Evolutionary conservation across 352 stramenopile species (phyloP), one percentile per base, ranked within the genome.

Genomic region (Peronosclerospora sorghi): DNA sequence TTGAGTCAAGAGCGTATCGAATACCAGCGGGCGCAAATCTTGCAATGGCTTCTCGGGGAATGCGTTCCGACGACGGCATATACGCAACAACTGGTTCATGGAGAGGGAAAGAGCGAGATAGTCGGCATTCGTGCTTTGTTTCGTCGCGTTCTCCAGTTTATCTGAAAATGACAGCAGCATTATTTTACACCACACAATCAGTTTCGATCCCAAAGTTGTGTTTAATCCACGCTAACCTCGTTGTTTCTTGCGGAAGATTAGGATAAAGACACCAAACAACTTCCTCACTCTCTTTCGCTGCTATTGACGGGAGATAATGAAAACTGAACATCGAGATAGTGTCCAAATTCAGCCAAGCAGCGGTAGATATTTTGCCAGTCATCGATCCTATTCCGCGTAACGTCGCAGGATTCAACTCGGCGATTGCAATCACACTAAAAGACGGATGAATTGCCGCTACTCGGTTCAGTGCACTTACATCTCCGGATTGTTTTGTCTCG

Each of bases 381-480:
- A 65, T 48, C 1, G 51, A 35, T 10, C 46, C 45, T 0, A 54
- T 45, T 14, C 48, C 55, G 26, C 68, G 71, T 7, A 60, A 60
- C 2, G 45, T 68, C 10, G 54, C 58, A 7, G 61, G 48, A 23
- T 83, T 59, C 2, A 67, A 68, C 30, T 86, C 73, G 0, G 73
- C 86, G 32, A 96, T 84, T 14, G 79, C 81, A 30, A 96, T 61
- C 34, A 96, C 80, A 13, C 85, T 74, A 55, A 96, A 96, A 8
- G 78, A 86, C 5, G 86, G 81, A 52, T 96, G 85, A 28, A 96
- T 89, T 8, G 70, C 46, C 18, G 66, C 62, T 4, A 94, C 60
- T 18, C 62, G 59, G 5, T 28, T 24, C 1, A 70, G 23, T 5
- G 32, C 23, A 9, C 19, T 35, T 4, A 48, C 21, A 17, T 56